Evolutionary conservation across 352 stramenopile species (phyloP).

Genomic region (Globisporangium polare): DNA sequence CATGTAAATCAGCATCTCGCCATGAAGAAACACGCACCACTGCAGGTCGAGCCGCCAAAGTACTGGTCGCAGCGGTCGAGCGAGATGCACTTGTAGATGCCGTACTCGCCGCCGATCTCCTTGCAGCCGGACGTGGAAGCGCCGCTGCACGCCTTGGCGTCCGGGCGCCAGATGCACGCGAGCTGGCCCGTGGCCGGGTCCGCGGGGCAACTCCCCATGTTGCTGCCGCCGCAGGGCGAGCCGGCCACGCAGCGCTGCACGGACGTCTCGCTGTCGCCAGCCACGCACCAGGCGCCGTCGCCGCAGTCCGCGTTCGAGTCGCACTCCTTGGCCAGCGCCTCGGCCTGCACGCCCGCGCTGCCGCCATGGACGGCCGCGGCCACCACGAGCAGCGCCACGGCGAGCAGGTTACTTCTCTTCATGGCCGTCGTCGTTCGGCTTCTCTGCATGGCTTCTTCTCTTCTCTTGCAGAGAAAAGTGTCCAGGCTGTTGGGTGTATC

Average conservation of each 20-base stretch:
- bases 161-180: constrained; percentile 53
- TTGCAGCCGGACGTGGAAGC: constrained; percentile 21
- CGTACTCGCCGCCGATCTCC: constrained; percentile 24
- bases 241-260: constrained; percentile 73
- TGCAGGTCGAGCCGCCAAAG: constrained; percentile 49
- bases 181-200: constrained; percentile 57
- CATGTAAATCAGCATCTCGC: constrained; percentile 6
- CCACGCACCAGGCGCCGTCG: constrained; percentile 65
- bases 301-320: constrained; percentile 53
- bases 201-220: constrained; percentile 51
- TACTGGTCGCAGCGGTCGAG: constrained; percentile 73
- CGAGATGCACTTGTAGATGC: constrained; percentile 82
- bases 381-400: constrained; percentile 16
- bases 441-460: constrained; percentile 1
- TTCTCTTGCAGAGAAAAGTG: background rate
- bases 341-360: background rate
- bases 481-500: background rate
- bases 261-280: constrained; percentile 48
- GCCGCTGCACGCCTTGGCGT: constrained; percentile 20
- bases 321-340: constrained; percentile 49
- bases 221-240: constrained; percentile 42
- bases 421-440: background rate
- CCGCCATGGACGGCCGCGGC: background rate
- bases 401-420: background rate
- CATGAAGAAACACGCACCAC: constrained; percentile 28